Conservation (phyloP, 2,329 filamentous ascomycete species). For the Celoporthe dispersa region DNA sequence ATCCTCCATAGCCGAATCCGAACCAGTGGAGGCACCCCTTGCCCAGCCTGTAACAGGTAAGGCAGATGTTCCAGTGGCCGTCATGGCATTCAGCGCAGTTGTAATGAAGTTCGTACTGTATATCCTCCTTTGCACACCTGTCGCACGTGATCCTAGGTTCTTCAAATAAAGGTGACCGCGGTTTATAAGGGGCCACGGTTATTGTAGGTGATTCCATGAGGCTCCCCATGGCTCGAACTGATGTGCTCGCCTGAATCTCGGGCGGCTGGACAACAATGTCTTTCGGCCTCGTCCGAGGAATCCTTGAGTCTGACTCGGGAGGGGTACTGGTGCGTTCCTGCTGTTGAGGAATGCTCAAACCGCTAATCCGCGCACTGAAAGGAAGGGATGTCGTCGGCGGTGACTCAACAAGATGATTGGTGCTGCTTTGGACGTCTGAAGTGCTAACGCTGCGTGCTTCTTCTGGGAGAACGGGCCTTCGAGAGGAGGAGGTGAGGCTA, state of each 20-base stretch:
- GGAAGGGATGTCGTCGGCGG: slow-evolving; percentile 38
- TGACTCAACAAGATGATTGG: slow-evolving; percentile 32
- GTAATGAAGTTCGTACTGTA: slow-evolving; percentile 87
- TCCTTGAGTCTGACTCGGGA: slow-evolving; percentile 11
- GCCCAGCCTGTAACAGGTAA: slow-evolving; percentile 76
- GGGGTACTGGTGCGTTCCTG: slow-evolving; percentile 28
- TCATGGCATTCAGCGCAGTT: slow-evolving; percentile 73
- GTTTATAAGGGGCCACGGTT: slow-evolving; percentile 44
- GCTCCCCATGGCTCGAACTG: slow-evolving; percentile 15
- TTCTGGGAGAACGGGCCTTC: slow-evolving; percentile 44
- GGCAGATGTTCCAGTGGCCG: slow-evolving; percentile 79
- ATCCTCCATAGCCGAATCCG: slow-evolving; percentile 79
- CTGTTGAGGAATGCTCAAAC: slow-evolving; percentile 29
- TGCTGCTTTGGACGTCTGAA: slow-evolving; percentile 25
- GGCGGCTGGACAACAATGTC: slow-evolving; percentile 34
- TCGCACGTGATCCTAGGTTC: slow-evolving; percentile 79
- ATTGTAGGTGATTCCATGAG: slow-evolving; percentile 19
- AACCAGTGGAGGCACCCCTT: slow-evolving; percentile 86
- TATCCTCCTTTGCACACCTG: slow-evolving; percentile 70
- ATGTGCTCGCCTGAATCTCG: slow-evolving; percentile 37
- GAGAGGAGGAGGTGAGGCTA: slow-evolving; percentile 42
- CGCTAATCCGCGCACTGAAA: slow-evolving; percentile 42
- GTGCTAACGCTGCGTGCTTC: slow-evolving; percentile 47
- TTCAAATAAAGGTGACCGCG: slow-evolving; percentile 57
- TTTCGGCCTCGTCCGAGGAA: slow-evolving; percentile 32